Conservation (phyloP, 2,329 filamentous ascomycete species). For the Colletotrichum theobromicola region DNA sequence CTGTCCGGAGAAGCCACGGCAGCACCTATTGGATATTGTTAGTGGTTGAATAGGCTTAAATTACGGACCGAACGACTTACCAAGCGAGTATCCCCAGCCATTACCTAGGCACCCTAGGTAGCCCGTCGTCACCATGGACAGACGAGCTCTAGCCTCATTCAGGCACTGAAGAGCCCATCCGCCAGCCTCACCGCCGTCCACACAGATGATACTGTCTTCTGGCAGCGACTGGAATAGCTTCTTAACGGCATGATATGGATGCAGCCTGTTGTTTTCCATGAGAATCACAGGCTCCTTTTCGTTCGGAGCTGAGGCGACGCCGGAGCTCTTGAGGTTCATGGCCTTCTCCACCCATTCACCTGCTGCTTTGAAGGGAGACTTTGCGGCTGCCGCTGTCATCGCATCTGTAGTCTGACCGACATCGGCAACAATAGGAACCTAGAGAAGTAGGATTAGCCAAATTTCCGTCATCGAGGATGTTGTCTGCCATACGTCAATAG, state of each 20-base stretch:
- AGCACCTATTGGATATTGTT: background rate
- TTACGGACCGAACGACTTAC: background rate
- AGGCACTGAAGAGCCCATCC: conserved; percentile 2
- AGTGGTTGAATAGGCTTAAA: background rate
- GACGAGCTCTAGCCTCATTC: background rate
- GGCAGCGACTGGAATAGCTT: background rate
- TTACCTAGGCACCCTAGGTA: conserved; percentile 1
- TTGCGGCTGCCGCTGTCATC: background rate
- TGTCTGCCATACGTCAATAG: background rate
- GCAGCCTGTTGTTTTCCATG: background rate
- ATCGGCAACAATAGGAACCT: conserved; percentile 2
- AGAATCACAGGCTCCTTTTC: background rate
- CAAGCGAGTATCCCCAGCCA: conserved; percentile 4
- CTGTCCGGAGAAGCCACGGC: background rate
- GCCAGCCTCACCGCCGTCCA: background rate
- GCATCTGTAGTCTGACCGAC: background rate
- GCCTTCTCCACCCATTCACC: background rate
- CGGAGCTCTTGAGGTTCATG: background rate
- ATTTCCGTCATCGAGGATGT: too few relatives aligned
- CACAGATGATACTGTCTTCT: background rate
- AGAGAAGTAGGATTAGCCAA: background rate
- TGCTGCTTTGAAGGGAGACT: background rate
- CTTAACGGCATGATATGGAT: conserved; percentile 1
- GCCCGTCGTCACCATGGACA: background rate
- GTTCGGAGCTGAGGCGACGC: background rate